These are phyloP conservation scores for Herpetospermum pedunculosum DNA, from an alignment of 306 rosid species.

Conservation along the genomic window DNA sequence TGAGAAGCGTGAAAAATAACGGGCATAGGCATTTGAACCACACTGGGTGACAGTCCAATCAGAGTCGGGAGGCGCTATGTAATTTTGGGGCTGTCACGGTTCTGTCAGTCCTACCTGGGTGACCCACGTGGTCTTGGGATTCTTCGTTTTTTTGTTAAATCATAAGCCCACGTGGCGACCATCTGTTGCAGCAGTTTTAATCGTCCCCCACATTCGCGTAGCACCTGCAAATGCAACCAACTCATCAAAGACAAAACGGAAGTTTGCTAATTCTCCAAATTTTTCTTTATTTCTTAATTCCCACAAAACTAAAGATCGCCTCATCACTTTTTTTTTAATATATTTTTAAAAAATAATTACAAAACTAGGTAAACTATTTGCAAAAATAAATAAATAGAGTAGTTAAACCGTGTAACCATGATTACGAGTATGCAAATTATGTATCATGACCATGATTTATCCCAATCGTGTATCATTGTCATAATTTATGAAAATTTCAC, in stretches of 20 bases:
- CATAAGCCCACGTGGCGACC: neutral
- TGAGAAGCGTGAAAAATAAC: neutral
- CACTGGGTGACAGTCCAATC: constrained; percentile 9
- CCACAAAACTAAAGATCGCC: too few relatives aligned
- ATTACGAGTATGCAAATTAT: too few relatives aligned
- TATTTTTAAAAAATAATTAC: too few relatives aligned
- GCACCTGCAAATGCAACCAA: neutral
- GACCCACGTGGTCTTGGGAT: constrained; percentile 13
- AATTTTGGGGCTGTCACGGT: constrained; percentile 6
- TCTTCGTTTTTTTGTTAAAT: neutral
- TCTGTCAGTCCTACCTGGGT: neutral
- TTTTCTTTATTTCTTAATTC: too few relatives aligned
- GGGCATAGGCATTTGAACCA: neutral
- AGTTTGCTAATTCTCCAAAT: neutral
- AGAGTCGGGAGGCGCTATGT: neutral
- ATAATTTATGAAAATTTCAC: too few relatives aligned
- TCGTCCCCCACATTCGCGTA: neutral
- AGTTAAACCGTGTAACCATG: too few relatives aligned
- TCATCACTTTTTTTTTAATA: too few relatives aligned
- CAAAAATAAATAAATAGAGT: too few relatives aligned
- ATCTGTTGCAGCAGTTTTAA: neutral
- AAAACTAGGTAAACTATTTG: too few relatives aligned
- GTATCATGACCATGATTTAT: too few relatives aligned
- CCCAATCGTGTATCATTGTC: too few relatives aligned
- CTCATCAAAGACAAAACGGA: neutral